Conservation (phyloP, 306 rosid genomes). For the Nissolia schottii region DNA sequence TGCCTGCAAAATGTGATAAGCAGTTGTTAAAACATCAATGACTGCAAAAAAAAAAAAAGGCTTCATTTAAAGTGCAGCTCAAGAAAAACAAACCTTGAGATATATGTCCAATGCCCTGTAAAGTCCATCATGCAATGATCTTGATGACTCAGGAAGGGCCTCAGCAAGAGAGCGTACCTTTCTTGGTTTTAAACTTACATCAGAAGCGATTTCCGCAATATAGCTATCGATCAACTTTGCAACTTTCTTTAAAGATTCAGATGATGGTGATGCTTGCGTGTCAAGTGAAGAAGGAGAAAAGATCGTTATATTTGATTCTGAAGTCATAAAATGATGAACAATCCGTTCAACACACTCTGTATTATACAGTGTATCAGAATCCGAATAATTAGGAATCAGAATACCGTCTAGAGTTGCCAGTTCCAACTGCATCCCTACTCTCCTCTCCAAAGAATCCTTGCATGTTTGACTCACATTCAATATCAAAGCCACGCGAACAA, state of each 20-base stretch:
- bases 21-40: not conserved
- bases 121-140: constrained; percentile 83
- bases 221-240: constrained; percentile 36
- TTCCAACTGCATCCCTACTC: constrained; percentile 92
- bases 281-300: constrained; percentile 68
- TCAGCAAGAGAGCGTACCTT: constrained; percentile 37
- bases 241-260: constrained; percentile 50
- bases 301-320: constrained; percentile 45
- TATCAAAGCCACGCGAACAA: constrained; percentile 86
- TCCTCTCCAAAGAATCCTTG: constrained; percentile 68
- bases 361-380: constrained; percentile 72
- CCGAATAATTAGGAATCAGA: constrained; percentile 81
- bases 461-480: constrained; percentile 57
- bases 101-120: constrained; percentile 84
- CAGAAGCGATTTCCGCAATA: constrained; percentile 30
- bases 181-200: constrained; percentile 25
- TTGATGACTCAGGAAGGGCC: constrained; percentile 72
- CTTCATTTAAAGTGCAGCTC: constrained; percentile 7
- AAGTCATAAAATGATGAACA: constrained; percentile 49
- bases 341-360: constrained; percentile 70
- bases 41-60: not conserved
- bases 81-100: constrained; percentile 67
- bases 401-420: constrained; percentile 80
- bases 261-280: constrained; percentile 50
- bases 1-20: constrained; percentile 38